phyloP scores from a whole-genome alignment of 2,329 filamentous ascomycete genomes.

The Pseudocercospora eumusae region DNA sequence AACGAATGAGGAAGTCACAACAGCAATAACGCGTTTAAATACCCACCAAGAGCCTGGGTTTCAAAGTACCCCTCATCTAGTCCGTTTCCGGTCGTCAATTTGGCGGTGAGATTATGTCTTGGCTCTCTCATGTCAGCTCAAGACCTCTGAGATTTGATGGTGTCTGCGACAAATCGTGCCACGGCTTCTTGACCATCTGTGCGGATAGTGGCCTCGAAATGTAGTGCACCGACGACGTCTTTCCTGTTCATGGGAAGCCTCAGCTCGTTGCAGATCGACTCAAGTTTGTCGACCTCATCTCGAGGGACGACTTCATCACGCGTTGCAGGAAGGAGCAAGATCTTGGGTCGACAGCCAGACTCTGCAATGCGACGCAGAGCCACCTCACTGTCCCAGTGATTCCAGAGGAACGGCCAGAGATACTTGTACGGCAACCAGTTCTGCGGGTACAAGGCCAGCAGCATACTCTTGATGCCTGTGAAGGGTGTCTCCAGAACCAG shows the following conservation, averaged over 20 bases:
- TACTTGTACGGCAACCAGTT: conserved; percentile 78
- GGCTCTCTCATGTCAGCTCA: not conserved
- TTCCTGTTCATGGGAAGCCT: conserved; percentile 42
- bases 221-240: conserved; percentile 51
- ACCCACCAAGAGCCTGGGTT: not conserved
- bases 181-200: conserved; percentile 47
- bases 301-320: conserved; percentile 60
- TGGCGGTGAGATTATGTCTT: not conserved
- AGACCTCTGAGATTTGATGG: not conserved
- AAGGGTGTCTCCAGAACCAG: conserved; percentile 77
- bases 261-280: conserved; percentile 42
- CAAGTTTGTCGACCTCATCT: conserved; percentile 58
- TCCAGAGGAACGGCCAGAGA: conserved; percentile 72
- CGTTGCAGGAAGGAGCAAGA: conserved; percentile 60
- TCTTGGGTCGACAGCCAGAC: conserved; percentile 23
- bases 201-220: conserved; percentile 52
- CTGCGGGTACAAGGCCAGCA: conserved; percentile 72
- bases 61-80: not conserved
- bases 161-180: conserved; percentile 21
- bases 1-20: not conserved
- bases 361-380: conserved; percentile 46
- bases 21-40: not conserved
- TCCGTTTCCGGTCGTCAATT: not conserved
- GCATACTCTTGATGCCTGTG: conserved; percentile 68
- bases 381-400: conserved; percentile 52